A percentile compares a stretch with the other conserved stretches of the same genome.
These are phyloP conservation scores for Podila minutissima DNA, from an alignment of 192 early-diverging fungal genomes.

Conservation along the genomic window DNA sequence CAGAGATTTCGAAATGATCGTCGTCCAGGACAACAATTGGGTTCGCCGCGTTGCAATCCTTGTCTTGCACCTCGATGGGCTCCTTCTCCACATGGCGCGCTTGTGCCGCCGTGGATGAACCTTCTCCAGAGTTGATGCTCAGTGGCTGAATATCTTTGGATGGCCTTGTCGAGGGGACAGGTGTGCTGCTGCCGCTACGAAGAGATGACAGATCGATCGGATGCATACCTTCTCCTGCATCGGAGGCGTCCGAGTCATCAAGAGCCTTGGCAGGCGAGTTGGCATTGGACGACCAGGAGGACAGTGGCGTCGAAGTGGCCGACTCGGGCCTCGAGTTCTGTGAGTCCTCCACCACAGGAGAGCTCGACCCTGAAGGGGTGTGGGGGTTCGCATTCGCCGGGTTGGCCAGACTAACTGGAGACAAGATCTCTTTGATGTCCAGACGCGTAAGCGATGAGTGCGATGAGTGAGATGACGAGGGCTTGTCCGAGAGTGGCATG, in stretches of 20 bases:
- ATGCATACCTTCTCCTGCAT: not conserved
- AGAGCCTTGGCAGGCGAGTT: not conserved
- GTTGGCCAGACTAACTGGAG: too few species aligned
- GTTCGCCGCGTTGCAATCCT: not conserved
- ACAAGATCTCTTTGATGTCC: too few species aligned
- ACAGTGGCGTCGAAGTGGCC: not conserved
- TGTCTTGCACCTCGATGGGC: not conserved
- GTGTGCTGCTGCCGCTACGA: not conserved
- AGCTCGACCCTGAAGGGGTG: not conserved
- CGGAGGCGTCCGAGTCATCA: not conserved
- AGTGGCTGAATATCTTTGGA: not conserved
- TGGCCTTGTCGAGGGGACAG: not conserved
- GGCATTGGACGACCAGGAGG: not conserved
- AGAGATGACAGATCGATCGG: not conserved
- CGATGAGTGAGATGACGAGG: too few species aligned
- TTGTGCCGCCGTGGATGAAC: not conserved
- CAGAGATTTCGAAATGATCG: slow-evolving; percentile 3
- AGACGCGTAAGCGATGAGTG: too few species aligned
- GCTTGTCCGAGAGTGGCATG: too few species aligned
- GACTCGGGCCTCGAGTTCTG: slow-evolving; percentile 1
- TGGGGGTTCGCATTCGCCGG: too few species aligned
- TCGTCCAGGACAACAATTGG: slow-evolving; percentile 24
- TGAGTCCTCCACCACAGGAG: not conserved
- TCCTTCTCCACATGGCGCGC: not conserved
- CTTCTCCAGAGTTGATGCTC: not conserved